Evolutionary conservation across 1,284 basidiomycete genomes (phyloP).

Genomic region (Cutaneotrichosporon cyanovorans): DNA sequence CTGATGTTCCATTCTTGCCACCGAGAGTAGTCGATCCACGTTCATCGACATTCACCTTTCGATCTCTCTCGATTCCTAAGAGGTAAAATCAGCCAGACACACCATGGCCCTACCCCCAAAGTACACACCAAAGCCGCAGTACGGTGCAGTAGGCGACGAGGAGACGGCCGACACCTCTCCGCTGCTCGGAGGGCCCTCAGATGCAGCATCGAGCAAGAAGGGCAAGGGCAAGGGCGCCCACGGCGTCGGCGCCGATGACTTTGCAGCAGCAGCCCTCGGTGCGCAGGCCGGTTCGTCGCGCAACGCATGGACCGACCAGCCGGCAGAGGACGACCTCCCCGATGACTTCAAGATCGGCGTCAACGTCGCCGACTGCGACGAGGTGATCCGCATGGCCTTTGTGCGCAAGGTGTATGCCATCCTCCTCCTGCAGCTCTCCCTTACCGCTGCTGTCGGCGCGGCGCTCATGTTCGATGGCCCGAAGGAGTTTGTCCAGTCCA

Average conservation of each 20-base stretch:
- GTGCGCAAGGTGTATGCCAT: constrained; percentile 45
- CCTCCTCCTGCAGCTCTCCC: constrained; percentile 39
- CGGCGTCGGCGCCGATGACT: constrained; percentile 2
- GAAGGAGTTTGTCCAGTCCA: constrained; percentile 33
- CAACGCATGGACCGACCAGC: constrained; percentile 42
- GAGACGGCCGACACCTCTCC: constrained; percentile 21
- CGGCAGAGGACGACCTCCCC: constrained; percentile 34
- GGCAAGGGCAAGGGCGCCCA: constrained; percentile 1
- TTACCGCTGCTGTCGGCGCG: constrained; percentile 30
- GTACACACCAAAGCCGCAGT: constrained; percentile 28
- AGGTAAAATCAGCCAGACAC: too few species aligned
- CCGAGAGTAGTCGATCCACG: too few species aligned
- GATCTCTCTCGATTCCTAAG: too few species aligned
- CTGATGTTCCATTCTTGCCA: too few species aligned
- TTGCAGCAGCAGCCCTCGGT: constrained; percentile 4
- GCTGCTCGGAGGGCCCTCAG: constrained; percentile 20
- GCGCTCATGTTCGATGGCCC: constrained; percentile 27
- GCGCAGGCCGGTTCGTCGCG: constrained; percentile 7
- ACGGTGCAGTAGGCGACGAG: constrained; percentile 24
- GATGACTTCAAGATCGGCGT: constrained; percentile 46
- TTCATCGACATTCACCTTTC: too few species aligned
- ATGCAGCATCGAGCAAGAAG: constrained; percentile 1
- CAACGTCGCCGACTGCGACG: constrained; percentile 43
- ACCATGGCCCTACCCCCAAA: constrained; percentile 30
- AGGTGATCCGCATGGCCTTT: constrained; percentile 43